Evolutionary conservation across 164 flowering plant species (phyloP), one percentile per base, ranked within the genome.

Genomic region (Piper longum): DNA sequence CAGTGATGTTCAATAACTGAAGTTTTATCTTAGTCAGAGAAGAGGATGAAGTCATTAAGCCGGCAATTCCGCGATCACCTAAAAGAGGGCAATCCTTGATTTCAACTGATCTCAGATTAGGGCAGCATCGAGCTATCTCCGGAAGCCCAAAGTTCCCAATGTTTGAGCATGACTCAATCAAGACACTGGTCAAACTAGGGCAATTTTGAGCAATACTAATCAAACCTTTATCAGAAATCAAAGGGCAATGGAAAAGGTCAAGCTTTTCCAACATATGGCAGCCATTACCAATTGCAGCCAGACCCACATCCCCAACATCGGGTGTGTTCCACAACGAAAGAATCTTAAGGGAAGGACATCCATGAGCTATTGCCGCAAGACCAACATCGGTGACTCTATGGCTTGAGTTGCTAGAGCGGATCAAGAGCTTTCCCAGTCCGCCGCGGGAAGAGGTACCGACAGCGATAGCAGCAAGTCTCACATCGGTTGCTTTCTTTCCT

Each of bases 1-100:
- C 98, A 5, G 82, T 81, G 54, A 91, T 69, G 63, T 80, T 83
- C 75, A 87, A 18, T 4, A 67, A 71, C 57, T 89, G 89, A 41
- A 92, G 84, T 81, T 85, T 89, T n/a, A 85, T 75, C 78, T 86
- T 89, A 17, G 71, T 67, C 56, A 92, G 59, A 51, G 57, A 64
- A 66, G 86, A 80, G 16, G 84, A 73, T 2, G 85, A 77, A 13
- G 91, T 77, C 17, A 89, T 72, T 70, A 92, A 67, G 54, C 77
- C 62, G 0, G 82, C 77, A 69, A 92, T 69, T 65, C 98, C 98
- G 63, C 86, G 86, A 75, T 89, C 98, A 14, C 88, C 88, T 56
- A 92, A 76, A 60, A 73, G 83, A 1, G 91, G 80, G 71, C 98
- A 92, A 62, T 81, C 76, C 64, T 85, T 84, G 55, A 92, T 77